A percentile compares a stretch with the other conserved stretches of the same genome.
These are phyloP conservation scores for Inonotus obliquus DNA, from an alignment of 1,284 basidiomycete genomes.

Conservation along the genomic window DNA sequence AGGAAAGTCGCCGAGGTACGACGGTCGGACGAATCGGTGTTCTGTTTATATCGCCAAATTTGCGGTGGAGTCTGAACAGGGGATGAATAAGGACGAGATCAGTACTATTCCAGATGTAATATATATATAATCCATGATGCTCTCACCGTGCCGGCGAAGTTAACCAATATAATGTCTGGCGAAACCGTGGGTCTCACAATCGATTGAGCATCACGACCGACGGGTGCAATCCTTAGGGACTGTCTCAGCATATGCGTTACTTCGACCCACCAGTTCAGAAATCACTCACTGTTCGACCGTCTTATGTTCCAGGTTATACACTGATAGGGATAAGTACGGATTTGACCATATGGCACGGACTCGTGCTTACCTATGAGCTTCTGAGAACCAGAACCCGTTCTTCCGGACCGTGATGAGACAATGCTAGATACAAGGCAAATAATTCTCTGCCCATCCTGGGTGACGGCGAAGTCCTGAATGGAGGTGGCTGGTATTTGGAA, in stretches of 20 bases:
- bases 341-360: neutral
- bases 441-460: constrained; percentile 7
- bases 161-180: constrained; percentile 6
- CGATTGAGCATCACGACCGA: constrained; percentile 8
- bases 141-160: constrained; percentile 13
- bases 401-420: constrained; percentile 3
- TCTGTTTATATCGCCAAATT: constrained; percentile 7
- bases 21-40: constrained; percentile 1
- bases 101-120: neutral
- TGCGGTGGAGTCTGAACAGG: constrained; percentile 12
- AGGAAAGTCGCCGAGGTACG: constrained; percentile 4
- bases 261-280: neutral
- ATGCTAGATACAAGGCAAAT: constrained; percentile 1
- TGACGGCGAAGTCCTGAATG: constrained; percentile 11
- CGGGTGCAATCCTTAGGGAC: neutral
- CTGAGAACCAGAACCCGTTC: neutral
- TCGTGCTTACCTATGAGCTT: constrained; percentile 9
- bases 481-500: constrained; percentile 5
- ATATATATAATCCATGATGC: neutral
- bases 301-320: constrained; percentile 8
- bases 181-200: neutral
- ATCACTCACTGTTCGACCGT: constrained; percentile 7
- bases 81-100: neutral
- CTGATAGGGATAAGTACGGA: neutral
- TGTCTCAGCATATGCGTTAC: neutral